Evolutionary conservation across 345 rosid species (phyloP).

Genomic region (Heritiera fomes): DNA sequence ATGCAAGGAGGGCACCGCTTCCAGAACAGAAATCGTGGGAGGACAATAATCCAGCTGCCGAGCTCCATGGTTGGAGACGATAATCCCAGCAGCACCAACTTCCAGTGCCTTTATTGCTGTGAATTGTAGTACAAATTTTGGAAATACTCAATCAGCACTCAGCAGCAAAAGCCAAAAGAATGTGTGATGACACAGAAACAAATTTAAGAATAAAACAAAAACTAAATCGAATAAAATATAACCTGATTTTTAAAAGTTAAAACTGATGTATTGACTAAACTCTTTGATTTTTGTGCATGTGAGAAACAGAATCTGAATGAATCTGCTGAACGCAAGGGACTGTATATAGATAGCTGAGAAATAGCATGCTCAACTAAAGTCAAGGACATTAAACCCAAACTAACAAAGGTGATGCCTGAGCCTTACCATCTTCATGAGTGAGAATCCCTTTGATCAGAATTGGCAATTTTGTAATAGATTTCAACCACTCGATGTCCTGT

Average conservation of each 20-base stretch:
- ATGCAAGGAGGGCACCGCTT: constrained; percentile 45
- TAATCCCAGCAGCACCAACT: constrained; percentile 56
- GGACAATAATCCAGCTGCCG: constrained; percentile 65
- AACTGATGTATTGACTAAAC: neutral
- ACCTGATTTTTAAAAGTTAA: neutral
- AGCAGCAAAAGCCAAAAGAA: neutral
- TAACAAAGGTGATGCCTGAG: neutral
- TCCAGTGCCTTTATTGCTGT: constrained; percentile 62
- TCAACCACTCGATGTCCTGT: constrained; percentile 82
- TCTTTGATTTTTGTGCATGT: neutral
- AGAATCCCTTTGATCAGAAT: constrained; percentile 81
- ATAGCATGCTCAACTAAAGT: neutral
- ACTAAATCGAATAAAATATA: neutral
- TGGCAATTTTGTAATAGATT: constrained; percentile 74
- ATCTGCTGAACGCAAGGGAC: constrained; percentile 31
- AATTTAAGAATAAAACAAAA: neutral
- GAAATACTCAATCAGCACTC: neutral
- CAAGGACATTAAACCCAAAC: neutral
- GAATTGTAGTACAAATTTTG: constrained; percentile 12
- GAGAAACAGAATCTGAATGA: neutral
- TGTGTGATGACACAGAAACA: neutral
- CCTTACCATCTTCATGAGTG: constrained; percentile 76
- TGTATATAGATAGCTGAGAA: neutral
- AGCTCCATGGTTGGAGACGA: constrained; percentile 76
- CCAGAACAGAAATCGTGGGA: constrained; percentile 53